phyloP scores from a whole-genome alignment of 176 grass and related monocot genomes.

The Puya raimondii region DNA sequence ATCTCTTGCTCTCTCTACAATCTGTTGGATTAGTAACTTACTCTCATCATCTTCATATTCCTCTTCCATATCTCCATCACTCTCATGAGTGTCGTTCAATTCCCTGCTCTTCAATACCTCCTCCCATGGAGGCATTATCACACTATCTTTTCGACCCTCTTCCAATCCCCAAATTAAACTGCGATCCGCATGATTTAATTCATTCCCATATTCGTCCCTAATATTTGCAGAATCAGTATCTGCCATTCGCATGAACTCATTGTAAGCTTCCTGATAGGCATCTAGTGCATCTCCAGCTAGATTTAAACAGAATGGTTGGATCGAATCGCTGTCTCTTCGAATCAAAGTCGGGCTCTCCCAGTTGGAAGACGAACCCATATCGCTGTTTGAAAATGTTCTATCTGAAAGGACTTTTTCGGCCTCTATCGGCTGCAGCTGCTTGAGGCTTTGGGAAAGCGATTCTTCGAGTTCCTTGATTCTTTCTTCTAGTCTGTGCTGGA shows the following conservation, averaged over 20 bases:
- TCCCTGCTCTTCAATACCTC: conserved; percentile 13
- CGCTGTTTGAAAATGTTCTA: conserved; percentile 55
- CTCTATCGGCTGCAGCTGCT: conserved; percentile 42
- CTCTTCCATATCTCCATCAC: conserved; percentile 11
- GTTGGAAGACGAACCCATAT: conserved; percentile 54
- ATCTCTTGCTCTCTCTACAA: conserved; percentile 88
- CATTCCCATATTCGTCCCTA: conserved; percentile 23
- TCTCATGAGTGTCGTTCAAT: conserved; percentile 18
- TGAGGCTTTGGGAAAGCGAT: conserved; percentile 46
- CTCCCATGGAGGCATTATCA: conserved; percentile 19
- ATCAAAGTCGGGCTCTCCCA: conserved; percentile 49
- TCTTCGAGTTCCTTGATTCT: conserved; percentile 76
- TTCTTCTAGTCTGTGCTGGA: conserved; percentile 58
- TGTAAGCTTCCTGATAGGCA: conserved; percentile 78
- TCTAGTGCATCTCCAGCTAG: conserved; percentile 68
- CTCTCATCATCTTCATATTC: conserved; percentile 34
- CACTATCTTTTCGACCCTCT: too few species aligned
- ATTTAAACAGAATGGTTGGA: conserved; percentile 61
- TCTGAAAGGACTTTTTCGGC: conserved; percentile 36
- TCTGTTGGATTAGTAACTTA: conserved; percentile 61
- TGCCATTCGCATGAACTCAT: conserved; percentile 57
- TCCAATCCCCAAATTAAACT: conserved; percentile 34
- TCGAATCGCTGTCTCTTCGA: conserved; percentile 23
- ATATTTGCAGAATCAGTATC: conserved; percentile 34
- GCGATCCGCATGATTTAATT: conserved; percentile 30